Evolutionary conservation across 2,329 filamentous ascomycete genomes (phyloP), one percentile per base, ranked within the genome.

Genomic region (Aspergillus novoparasiticus): DNA sequence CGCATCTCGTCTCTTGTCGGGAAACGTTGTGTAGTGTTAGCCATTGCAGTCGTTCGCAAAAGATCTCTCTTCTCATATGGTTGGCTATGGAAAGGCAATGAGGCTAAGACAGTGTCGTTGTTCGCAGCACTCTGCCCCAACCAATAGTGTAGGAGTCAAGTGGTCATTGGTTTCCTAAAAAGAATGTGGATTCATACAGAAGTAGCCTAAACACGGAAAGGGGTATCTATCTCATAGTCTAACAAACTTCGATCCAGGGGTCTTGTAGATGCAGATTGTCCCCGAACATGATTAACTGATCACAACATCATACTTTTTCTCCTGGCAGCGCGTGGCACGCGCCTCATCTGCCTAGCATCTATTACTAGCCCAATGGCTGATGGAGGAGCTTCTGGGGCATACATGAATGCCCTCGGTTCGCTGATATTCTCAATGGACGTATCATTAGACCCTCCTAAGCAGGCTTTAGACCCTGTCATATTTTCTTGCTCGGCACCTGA

Each of bases 241-340:
- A 65, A 63, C 56, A 51, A 62, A 60, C 55, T 53, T 50, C 56
- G 59, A 53, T 58, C 51, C 59, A 66, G 59, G 66, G 68, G 57
- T 28, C 56, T 60, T 57, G 50, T 67, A 68, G 64, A 67, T 68
- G 64, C 19, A 55, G 34, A 4, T 23, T 39, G 28, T 23, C 19
- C 34, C 32, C 26, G 21, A 30, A 23, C 21, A 32, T 23, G 16
- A 16, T 53, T 32, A 43, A 46, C 19, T 21, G 32, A 48, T 71
- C 57, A 80, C 54, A 79, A 64, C 74, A 80, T 77, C 77, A 79
- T 80, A 62, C 78, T 80, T 64, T 71, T 76, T 65, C 78, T 73
- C 58, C 78, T 72, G 34, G 74, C 69, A 23, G 71, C 69, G n/a
- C 77, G 73, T 50, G 76, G 73, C 12, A 71, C 69, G n/a, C 75